Percentiles rank a stretch among this genome's conserved stretches.
Evolutionary conservation across 768 basidiomycete species (phyloP).

Genomic region (Tremella yokohamensis): DNA sequence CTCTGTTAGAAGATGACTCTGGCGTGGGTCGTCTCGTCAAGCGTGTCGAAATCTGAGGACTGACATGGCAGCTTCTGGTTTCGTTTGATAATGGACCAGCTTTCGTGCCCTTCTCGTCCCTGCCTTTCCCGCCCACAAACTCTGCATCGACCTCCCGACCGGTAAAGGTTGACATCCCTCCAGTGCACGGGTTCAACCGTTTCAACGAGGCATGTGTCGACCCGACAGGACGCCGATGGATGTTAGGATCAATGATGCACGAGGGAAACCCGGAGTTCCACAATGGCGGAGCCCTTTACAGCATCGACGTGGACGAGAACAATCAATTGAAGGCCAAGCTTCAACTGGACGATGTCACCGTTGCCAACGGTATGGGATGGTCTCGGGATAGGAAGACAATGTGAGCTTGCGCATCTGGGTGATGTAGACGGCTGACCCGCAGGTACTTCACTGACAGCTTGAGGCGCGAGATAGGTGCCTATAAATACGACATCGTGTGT

Average conservation of each 20-base stretch:
- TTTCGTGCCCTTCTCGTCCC: slow-evolving; percentile 4
- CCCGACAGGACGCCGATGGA: slow-evolving; percentile 10
- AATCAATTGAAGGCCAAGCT: neutral
- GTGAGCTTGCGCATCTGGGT: neutral
- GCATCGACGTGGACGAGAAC: neutral
- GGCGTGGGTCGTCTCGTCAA: too few relatives aligned
- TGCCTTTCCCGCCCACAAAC: slow-evolving; percentile 17
- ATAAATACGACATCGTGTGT: slow-evolving; percentile 12
- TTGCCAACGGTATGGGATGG: slow-evolving; percentile 19
- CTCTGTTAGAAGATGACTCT: slow-evolving; percentile 12
- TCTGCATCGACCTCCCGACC: neutral
- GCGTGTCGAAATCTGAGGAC: neutral
- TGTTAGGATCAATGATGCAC: slow-evolving; percentile 11
- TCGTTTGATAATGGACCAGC: slow-evolving; percentile 8
- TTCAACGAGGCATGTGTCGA: slow-evolving; percentile 23
- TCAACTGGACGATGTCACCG: slow-evolving; percentile 8
- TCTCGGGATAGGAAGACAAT: slow-evolving; percentile 9
- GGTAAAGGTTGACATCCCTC: neutral
- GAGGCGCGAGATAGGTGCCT: slow-evolving; percentile 6
- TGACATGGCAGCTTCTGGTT: slow-evolving; percentile 10
- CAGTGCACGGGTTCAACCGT: slow-evolving; percentile 11
- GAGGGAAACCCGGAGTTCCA: neutral
- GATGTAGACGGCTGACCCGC: neutral
- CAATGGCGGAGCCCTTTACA: slow-evolving; percentile 7
- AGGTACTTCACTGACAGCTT: slow-evolving; percentile 21